A percentile compares a stretch with the other conserved stretches of the same genome.
These are phyloP conservation scores for Bipolaris victoriae DNA, from an alignment of 2,329 filamentous ascomycete species.

Conservation along the genomic window DNA sequence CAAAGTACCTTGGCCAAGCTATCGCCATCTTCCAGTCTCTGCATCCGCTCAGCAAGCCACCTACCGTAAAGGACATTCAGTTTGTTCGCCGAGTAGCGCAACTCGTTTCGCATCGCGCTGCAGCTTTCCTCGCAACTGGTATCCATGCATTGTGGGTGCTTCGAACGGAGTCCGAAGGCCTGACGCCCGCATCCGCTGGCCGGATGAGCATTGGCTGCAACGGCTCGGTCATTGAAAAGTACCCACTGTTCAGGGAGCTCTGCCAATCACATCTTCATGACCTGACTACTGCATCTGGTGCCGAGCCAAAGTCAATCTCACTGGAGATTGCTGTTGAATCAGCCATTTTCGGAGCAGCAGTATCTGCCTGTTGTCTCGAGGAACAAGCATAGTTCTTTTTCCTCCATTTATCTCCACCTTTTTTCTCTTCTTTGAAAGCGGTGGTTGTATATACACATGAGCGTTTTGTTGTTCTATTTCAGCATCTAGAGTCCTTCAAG, in stretches of 20 bases:
- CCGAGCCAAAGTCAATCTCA: constrained; percentile 56
- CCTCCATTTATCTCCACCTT: constrained; percentile 12
- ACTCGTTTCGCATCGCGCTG: constrained; percentile 64
- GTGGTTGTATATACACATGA: constrained; percentile 18
- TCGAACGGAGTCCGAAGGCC: constrained; percentile 57
- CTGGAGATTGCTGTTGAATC: constrained; percentile 75
- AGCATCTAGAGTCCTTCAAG: constrained; percentile 4
- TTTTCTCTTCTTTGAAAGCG: constrained; percentile 16
- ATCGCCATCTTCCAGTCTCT: constrained; percentile 58
- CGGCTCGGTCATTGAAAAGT: constrained; percentile 79
- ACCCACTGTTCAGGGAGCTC: constrained; percentile 68
- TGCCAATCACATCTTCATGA: constrained; percentile 70
- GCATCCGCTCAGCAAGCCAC: constrained; percentile 56
- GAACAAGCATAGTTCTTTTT: constrained; percentile 20
- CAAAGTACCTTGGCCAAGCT: constrained; percentile 48
- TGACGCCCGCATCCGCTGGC: constrained; percentile 43
- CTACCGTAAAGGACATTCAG: constrained; percentile 57
- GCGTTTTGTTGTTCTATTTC: neutral
- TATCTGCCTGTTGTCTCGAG: constrained; percentile 60
- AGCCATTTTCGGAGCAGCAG: constrained; percentile 75
- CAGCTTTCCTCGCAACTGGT: constrained; percentile 67
- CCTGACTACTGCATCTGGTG: constrained; percentile 55
- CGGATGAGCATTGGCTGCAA: constrained; percentile 71
- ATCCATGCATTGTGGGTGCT: constrained; percentile 68
- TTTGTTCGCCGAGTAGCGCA: constrained; percentile 62